These are phyloP conservation scores for Lolium multiflorum DNA, from an alignment of 176 grass and related monocot species.

Conservation along the genomic window DNA sequence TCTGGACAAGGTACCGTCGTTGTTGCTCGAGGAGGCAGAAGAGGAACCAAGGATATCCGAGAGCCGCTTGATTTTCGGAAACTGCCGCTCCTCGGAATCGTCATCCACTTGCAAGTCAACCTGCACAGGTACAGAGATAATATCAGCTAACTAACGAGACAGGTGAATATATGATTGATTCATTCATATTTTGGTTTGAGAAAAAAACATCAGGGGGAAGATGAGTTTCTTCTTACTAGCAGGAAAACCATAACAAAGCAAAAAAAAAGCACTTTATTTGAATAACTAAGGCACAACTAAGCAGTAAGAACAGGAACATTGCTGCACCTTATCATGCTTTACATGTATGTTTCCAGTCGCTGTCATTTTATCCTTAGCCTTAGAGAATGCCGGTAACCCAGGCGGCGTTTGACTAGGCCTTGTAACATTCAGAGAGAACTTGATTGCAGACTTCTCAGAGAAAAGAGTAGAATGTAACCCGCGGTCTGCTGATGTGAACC, in stretches of 20 bases:
- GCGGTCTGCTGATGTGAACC: constrained; percentile 45
- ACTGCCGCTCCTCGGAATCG: constrained; percentile 42
- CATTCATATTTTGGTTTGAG: constrained; percentile 11
- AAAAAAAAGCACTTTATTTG: neutral
- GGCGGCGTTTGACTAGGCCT: constrained; percentile 26
- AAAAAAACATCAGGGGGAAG: constrained; percentile 6
- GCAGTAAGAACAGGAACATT: neutral
- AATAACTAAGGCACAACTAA: constrained; percentile 29
- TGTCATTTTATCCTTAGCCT: neutral
- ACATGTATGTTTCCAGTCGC: constrained; percentile 17
- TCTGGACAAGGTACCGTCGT: neutral
- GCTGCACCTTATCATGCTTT: constrained; percentile 40
- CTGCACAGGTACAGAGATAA: constrained; percentile 31
- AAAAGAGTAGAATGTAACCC: constrained; percentile 15
- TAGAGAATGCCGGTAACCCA: constrained; percentile 15
- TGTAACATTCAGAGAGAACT: constrained; percentile 49
- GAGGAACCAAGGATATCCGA: constrained; percentile 33
- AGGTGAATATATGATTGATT: neutral
- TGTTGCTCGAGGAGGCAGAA: neutral
- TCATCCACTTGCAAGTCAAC: constrained; percentile 16
- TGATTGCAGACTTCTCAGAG: constrained; percentile 40
- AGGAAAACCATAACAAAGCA: neutral
- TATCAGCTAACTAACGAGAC: neutral
- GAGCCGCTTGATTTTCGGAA: constrained; percentile 38
- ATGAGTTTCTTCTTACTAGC: neutral